Evolutionary conservation across 108 stramenopile species (phyloP).

Genomic region (Nannochloropsis salina): DNA sequence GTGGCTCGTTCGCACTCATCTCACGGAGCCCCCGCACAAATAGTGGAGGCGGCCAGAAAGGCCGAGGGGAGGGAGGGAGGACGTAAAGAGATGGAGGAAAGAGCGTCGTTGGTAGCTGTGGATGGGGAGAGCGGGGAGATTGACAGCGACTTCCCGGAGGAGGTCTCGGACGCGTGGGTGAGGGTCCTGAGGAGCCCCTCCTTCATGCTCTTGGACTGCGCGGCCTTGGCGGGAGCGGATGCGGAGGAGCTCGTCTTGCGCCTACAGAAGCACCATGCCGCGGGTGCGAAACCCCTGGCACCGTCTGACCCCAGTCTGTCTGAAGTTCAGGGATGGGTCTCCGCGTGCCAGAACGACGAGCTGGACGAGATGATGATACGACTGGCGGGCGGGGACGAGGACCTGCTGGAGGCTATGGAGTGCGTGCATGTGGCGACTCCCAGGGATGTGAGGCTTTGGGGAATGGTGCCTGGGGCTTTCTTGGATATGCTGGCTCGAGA

Average conservation of each 20-base stretch:
- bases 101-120: neutral
- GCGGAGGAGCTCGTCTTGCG: neutral
- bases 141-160: neutral
- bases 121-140: neutral
- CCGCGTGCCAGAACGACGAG: neutral
- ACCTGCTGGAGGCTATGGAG: neutral
- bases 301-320: neutral
- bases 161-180: neutral
- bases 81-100: too few species aligned
- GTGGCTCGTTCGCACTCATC: neutral
- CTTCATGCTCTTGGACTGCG: neutral
- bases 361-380: neutral
- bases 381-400: conserved; percentile 13
- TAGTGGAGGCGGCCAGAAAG: neutral
- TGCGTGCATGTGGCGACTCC: conserved; percentile 7
- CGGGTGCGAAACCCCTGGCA: neutral
- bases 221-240: conserved; percentile 12
- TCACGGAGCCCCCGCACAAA: neutral
- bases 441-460: neutral
- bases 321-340: neutral
- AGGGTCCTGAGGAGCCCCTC: neutral
- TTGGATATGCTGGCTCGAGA: neutral
- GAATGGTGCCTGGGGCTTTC: neutral
- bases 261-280: neutral
- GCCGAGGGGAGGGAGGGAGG: neutral